Percentiles rank a stretch among this genome's conserved stretches.
Evolutionary conservation across 345 rosid species (phyloP).

Genomic region (Sapria himalayana): DNA sequence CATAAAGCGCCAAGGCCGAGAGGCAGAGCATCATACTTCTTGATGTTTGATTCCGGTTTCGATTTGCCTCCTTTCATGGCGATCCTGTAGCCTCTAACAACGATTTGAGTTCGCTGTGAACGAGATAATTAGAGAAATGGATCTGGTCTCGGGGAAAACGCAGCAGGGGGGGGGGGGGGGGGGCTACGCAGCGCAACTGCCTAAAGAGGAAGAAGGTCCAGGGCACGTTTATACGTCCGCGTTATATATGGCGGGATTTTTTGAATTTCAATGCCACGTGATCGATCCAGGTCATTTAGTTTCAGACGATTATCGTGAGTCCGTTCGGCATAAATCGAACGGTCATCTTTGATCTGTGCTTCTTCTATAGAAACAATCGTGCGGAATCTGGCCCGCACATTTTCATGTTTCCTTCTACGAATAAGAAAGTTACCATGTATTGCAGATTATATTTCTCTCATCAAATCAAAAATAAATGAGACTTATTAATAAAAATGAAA

Average conservation of each 20-base stretch:
- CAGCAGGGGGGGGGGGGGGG: neutral
- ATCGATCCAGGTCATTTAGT: conserved; percentile 24
- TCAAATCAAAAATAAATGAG: too few species aligned
- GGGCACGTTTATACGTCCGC: too few species aligned
- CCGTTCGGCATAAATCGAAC: conserved; percentile 6
- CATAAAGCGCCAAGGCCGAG: conserved; percentile 5
- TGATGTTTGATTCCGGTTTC: conserved; percentile 45
- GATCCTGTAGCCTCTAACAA: conserved; percentile 19
- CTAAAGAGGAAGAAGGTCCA: too few species aligned
- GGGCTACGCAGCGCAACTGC: too few species aligned
- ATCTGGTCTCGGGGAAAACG: too few species aligned
- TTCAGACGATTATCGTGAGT: too few species aligned
- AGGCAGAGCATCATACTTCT: conserved; percentile 27
- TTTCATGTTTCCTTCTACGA: too few species aligned
- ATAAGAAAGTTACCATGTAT: too few species aligned
- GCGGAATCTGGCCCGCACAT: too few species aligned
- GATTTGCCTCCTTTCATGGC: conserved; percentile 89
- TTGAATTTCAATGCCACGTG: conserved; percentile 36
- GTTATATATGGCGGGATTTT: conserved; percentile 91
- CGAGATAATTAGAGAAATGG: neutral
- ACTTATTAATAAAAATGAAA: too few species aligned
- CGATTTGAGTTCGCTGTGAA: conserved; percentile 13
- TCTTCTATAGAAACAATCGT: too few species aligned
- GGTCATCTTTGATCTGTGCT: conserved; percentile 48
- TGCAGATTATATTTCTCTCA: too few species aligned